Evolutionary conservation across 768 basidiomycete species (phyloP).

Genomic region (Boletus bicolor): DNA sequence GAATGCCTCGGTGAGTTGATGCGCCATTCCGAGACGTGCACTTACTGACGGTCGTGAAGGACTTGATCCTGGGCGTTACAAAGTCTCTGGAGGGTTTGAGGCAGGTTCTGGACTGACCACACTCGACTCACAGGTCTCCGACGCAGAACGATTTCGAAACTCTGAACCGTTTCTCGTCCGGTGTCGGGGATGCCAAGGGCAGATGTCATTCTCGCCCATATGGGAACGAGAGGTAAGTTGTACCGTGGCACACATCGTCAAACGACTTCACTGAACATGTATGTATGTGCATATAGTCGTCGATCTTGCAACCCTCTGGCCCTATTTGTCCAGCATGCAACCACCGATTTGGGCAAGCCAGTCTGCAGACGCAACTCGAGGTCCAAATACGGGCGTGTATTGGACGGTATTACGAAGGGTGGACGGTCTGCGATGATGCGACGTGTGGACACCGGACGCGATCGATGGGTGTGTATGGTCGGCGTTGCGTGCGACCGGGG

Average conservation of each 20-base stretch:
- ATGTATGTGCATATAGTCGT: conserved; percentile 44
- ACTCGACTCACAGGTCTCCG: conserved; percentile 87
- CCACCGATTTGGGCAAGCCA: conserved; percentile 47
- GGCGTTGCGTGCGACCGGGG: conserved; percentile 59
- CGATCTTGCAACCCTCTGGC: conserved; percentile 62
- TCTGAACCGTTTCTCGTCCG: conserved; percentile 66
- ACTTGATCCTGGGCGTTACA: conserved; percentile 58
- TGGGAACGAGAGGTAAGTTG: conserved; percentile 53
- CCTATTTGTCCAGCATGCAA: conserved; percentile 70
- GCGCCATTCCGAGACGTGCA: neutral
- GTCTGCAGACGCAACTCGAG: conserved; percentile 83
- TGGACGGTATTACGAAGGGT: conserved; percentile 81
- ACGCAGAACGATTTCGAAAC: conserved; percentile 83
- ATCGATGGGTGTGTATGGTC: conserved; percentile 91
- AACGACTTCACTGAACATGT: neutral
- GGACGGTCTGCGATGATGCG: conserved; percentile 83
- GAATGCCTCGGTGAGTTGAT: conserved; percentile 81
- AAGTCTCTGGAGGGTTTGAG: conserved; percentile 41
- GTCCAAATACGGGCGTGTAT: conserved; percentile 78
- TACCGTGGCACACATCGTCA: neutral
- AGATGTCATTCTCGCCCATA: conserved; percentile 56
- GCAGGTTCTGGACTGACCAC: conserved; percentile 65
- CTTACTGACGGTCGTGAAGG: conserved; percentile 36
- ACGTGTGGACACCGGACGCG: conserved; percentile 84
- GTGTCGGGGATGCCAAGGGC: conserved; percentile 71